phyloP scores from a whole-genome alignment of 495 filamentous ascomycete species.

The Darksidea phi region DNA sequence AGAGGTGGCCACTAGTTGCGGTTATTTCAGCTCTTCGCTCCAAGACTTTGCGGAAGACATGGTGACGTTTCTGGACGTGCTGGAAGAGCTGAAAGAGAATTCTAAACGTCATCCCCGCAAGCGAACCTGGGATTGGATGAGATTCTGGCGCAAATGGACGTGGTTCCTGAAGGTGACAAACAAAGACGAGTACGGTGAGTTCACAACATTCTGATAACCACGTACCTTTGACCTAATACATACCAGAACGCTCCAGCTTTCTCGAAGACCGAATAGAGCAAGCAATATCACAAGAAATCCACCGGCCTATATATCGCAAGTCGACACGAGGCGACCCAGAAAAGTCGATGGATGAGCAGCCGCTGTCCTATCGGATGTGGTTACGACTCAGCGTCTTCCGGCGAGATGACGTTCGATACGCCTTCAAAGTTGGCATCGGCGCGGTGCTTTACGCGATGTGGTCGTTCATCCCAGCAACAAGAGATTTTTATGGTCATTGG shows the following conservation, averaged over 20 bases:
- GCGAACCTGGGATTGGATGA: slow-evolving; percentile 83
- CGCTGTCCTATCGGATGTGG: slow-evolving; percentile 57
- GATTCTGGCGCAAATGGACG: slow-evolving; percentile 63
- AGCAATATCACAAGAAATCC: slow-evolving; percentile 32
- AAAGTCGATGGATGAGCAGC: slow-evolving; percentile 29
- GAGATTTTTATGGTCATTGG: slow-evolving; percentile 83
- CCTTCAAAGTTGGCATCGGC: slow-evolving; percentile 87
- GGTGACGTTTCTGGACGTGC: slow-evolving; percentile 71
- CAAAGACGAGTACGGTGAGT: slow-evolving; percentile 14
- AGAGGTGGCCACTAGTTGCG: slow-evolving; percentile 92
- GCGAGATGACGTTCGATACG: slow-evolving; percentile 71
- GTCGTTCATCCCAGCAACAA: slow-evolving; percentile 74
- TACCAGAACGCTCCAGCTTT: slow-evolving; percentile 19
- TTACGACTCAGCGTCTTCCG: slow-evolving; percentile 57
- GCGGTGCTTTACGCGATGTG: slow-evolving; percentile 83
- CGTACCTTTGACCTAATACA: slow-evolving; percentile 31
- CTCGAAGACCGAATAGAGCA: slow-evolving; percentile 26
- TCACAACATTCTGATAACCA: neutral
- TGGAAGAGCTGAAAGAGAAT: slow-evolving; percentile 77
- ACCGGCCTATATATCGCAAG: slow-evolving; percentile 24
- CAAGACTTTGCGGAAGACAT: slow-evolving; percentile 88
- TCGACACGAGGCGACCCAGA: slow-evolving; percentile 25
- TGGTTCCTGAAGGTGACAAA: slow-evolving; percentile 3
- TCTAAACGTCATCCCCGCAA: slow-evolving; percentile 55
- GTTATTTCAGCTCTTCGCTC: slow-evolving; percentile 88